Evolutionary conservation across 495 filamentous ascomycete species (phyloP), one percentile per base, ranked within the genome.

Genomic region (Cenococcum geophilum): DNA sequence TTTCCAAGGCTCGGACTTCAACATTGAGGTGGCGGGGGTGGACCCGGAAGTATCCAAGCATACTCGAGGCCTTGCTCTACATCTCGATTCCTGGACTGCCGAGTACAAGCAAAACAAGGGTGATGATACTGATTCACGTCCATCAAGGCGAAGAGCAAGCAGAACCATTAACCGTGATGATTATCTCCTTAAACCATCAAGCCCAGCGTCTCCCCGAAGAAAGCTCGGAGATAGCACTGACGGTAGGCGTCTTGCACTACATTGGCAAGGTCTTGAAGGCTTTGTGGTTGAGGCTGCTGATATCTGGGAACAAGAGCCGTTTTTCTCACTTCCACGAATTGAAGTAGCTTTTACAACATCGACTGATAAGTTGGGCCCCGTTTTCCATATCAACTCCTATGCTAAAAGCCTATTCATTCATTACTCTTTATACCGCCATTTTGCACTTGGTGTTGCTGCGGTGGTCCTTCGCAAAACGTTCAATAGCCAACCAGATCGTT

Each of bases 381-480:
- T 96, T 12, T 85, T 97, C 68, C 89, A 97, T 68, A 77, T 97
- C 53, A 89, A 91, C 68, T 88, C 91, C 0, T 79, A 88, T 45
- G 77, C 92, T 32, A 88, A 86, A 69, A 88, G 86, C 8, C 69
- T 99, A 1, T 84, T 87, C 60, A 64, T 95, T 4, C 87, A 95
- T 35, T 97, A 97, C 69, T 97, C 95, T 4, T 79, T 99, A 1
- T 97, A 95, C 71, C 86, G 92, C 5, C 92, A 95, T 69, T 97
- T 96, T 68, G 86, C 91, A n/a, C 78, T 92, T 27, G 88, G 87
- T 11, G 82, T 97, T 51, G 95, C 95, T 27, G 73, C 80, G 21
- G 85, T 83, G 59, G 87, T 95, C 9, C 73, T 98, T 12, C 79
- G 80, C 56, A 84, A 86, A 60, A 89, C 91, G 5, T 89, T 97